Evolutionary conservation across 768 basidiomycete species (phyloP).

Genomic region (Termitomyces heimii): DNA sequence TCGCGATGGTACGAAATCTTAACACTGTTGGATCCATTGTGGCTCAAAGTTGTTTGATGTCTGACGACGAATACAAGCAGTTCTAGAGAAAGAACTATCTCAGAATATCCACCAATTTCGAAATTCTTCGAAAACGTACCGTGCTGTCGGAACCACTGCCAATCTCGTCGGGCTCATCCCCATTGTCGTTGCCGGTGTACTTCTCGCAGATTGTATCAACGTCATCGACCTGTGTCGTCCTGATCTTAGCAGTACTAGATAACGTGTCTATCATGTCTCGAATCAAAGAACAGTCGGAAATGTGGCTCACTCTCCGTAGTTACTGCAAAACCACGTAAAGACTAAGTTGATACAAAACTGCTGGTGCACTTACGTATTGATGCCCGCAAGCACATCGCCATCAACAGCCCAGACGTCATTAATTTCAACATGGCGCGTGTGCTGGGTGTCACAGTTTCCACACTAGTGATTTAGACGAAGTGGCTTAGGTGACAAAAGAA

Average conservation of each 20-base stretch:
- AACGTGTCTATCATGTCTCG: background rate
- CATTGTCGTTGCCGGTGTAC: constrained; percentile 24
- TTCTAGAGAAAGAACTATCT: constrained; percentile 8
- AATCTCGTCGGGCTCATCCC: constrained; percentile 22
- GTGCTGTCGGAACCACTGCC: constrained; percentile 27
- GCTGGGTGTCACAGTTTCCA: constrained; percentile 26
- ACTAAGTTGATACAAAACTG: background rate
- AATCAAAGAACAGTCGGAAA: background rate
- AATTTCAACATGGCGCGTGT: constrained; percentile 21
- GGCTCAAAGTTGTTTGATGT: constrained; percentile 16
- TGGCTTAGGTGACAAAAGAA: background rate
- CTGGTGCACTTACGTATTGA: constrained; percentile 22
- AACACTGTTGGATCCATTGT: background rate
- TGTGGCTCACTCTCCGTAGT: constrained; percentile 28
- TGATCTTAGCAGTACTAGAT: constrained; percentile 24
- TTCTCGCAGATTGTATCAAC: constrained; percentile 27
- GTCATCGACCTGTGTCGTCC: constrained; percentile 22
- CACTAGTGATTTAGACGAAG: constrained; percentile 15
- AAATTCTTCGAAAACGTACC: constrained; percentile 11
- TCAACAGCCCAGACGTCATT: constrained; percentile 29
- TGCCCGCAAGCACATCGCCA: constrained; percentile 24
- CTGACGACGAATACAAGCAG: constrained; percentile 22
- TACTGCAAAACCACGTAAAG: constrained; percentile 13
- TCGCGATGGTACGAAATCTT: background rate
- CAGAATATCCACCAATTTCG: background rate